Evolutionary conservation across 805 yeast genomes (phyloP), one percentile per base, ranked within the genome.

Genomic region (Alloascoidea hylecoeti): DNA sequence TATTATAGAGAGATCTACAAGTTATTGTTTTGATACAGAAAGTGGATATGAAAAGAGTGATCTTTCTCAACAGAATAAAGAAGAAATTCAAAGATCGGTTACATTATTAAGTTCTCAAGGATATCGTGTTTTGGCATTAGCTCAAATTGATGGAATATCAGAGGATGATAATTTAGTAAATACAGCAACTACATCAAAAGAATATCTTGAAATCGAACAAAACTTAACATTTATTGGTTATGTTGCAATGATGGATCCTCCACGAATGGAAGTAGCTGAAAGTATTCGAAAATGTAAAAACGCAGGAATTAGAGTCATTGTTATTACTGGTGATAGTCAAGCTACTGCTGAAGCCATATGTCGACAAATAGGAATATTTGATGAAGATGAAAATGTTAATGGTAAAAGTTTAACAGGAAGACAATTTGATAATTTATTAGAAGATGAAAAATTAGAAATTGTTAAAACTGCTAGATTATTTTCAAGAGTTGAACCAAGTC

Each of bases 401-500:
- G 59, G 56, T 50, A 40, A 65, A 52, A 63, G 48, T 49, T 62
- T 52, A 59, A 70, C 59, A 41, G 65, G 51, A 44, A 58, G 56
- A 41, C 64, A 44, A 53, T 69, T 50, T 54, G 49, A 49, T 15
- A 42, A 42, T 5, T 36, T 61, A 36, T 43, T 55, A n/a, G 54
- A 51, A n/a, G 42, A 54, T 2, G 62, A 62, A 30, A 60, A 66
- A 36, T 61, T 58, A 18, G 47, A 44, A 5, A 71, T 70, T 1
- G 70, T 66, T 13, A 53, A 61, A 34, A 70, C 63, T 1, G 62
- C 66, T 32, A 66, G 63, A 27, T 35, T 61, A 30, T 66, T 71
- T 51, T 75, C 76, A 4, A 58, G 78, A 41, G 72, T 74, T 43
- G 75, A 75, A 35, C 77, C 78, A 4, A 58, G 57, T 38, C 74